Evolutionary conservation across 2,329 filamentous ascomycete genomes (phyloP).

Genomic region (Cylindrodendrum hubeiense): DNA sequence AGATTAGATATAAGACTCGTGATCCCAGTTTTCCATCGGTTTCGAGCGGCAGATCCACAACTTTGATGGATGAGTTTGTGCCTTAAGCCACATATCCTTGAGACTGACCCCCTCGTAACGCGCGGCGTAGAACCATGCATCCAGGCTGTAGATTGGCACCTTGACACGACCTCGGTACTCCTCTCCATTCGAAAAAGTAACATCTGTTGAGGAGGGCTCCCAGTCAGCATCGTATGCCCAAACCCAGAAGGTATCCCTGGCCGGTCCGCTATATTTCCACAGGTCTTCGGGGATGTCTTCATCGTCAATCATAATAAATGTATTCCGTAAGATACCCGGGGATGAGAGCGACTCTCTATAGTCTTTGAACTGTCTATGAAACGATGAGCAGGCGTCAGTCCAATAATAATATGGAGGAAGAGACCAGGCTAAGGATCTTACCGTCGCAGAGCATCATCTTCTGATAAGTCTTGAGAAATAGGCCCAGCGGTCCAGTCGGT

Average conservation of each 20-base stretch:
- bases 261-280: background rate
- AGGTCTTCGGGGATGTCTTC: slow-evolving; percentile 1
- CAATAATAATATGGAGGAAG: background rate
- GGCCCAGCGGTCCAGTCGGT: background rate
- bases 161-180: slow-evolving; percentile 32
- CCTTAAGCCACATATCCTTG: slow-evolving; percentile 36
- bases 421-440: background rate
- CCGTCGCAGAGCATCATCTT: slow-evolving; percentile 27
- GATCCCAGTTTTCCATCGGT: slow-evolving; percentile 31
- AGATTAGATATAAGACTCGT: slow-evolving; percentile 32
- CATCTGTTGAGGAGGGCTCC: slow-evolving; percentile 25
- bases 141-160: slow-evolving; percentile 18
- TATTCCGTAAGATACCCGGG: slow-evolving; percentile 26
- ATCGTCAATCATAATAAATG: slow-evolving; percentile 26
- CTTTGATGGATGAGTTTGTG: slow-evolving; percentile 27
- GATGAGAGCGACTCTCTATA: slow-evolving; percentile 24
- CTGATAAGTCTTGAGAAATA: background rate
- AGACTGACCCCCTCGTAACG: slow-evolving; percentile 33
- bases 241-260: slow-evolving; percentile 27
- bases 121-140: slow-evolving; percentile 38
- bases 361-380: slow-evolving; percentile 31
- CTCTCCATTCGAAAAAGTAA: slow-evolving; percentile 5
- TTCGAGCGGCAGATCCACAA: slow-evolving; percentile 32
- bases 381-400: slow-evolving; percentile 5
- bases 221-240: slow-evolving; percentile 40